These are phyloP conservation scores for Gossypium herbaceum DNA, from an alignment of 345 rosid species.

Conservation along the genomic window DNA sequence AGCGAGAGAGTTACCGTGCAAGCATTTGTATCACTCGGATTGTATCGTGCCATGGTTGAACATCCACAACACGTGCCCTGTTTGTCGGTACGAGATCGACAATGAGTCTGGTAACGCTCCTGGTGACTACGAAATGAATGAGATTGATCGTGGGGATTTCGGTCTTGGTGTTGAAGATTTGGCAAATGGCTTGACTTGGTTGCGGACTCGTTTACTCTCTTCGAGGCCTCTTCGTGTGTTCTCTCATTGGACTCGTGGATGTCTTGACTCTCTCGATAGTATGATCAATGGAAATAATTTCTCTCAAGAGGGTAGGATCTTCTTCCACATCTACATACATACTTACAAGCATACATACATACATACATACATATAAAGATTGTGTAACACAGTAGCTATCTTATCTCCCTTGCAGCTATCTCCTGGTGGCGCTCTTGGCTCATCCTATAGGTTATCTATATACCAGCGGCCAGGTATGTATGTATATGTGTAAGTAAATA, in stretches of 20 bases:
- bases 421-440: too few species aligned
- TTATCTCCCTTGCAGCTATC: neutral
- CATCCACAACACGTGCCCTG: constrained; percentile 68
- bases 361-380: neutral
- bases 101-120: neutral
- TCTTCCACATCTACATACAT: neutral
- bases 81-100: constrained; percentile 50
- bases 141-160: constrained; percentile 1
- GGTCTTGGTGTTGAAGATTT: constrained; percentile 24
- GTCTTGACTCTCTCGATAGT: constrained; percentile 16
- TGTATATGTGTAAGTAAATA: too few species aligned
- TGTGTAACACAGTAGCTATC: neutral
- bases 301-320: constrained; percentile 26
- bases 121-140: constrained; percentile 3
- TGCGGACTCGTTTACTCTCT: constrained; percentile 27
- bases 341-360: neutral
- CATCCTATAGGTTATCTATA: too few species aligned
- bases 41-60: constrained; percentile 75
- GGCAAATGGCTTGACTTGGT: constrained; percentile 20
- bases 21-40: constrained; percentile 62
- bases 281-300: constrained; percentile 16
- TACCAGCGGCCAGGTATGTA: too few species aligned
- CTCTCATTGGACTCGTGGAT: constrained; percentile 29
- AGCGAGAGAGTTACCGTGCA: constrained; percentile 55
- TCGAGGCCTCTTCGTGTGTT: constrained; percentile 35